These are phyloP conservation scores for Yarrowia yakushimensis DNA, from an alignment of 805 yeast species.

Conservation along the genomic window DNA sequence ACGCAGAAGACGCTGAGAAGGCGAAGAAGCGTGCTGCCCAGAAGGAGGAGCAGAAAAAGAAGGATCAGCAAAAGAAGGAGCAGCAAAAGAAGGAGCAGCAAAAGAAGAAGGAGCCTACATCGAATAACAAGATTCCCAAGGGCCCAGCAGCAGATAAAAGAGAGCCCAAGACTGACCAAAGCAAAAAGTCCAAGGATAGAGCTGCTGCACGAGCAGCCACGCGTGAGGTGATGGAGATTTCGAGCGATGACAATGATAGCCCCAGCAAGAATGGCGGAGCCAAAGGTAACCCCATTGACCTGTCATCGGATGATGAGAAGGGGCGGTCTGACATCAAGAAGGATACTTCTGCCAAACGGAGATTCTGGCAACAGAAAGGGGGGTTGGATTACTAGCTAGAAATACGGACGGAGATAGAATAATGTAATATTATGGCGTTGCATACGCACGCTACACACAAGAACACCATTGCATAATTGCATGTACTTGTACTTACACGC, in stretches of 20 bases:
- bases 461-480: neutral
- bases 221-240: constrained; percentile 17
- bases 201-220: constrained; percentile 3
- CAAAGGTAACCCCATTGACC: neutral
- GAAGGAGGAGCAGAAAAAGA: neutral
- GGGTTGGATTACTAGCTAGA: constrained; percentile 9
- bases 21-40: neutral
- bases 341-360: neutral
- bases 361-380: constrained; percentile 20
- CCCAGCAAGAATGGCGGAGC: neutral
- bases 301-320: constrained; percentile 3
- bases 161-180: neutral
- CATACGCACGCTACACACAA: neutral
- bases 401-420: neutral
- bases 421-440: neutral
- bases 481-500: neutral
- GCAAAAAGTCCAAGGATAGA: constrained; percentile 34
- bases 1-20: neutral
- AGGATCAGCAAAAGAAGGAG: neutral
- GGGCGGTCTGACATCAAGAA: constrained; percentile 1
- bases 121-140: neutral
- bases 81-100: neutral
- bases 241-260: neutral
- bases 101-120: neutral
- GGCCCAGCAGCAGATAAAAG: constrained; percentile 8